A percentile compares a stretch with the other conserved stretches of the same genome.
phyloP scores from a whole-genome alignment of 495 filamentous ascomycete genomes.

The Parmelia sp. region DNA sequence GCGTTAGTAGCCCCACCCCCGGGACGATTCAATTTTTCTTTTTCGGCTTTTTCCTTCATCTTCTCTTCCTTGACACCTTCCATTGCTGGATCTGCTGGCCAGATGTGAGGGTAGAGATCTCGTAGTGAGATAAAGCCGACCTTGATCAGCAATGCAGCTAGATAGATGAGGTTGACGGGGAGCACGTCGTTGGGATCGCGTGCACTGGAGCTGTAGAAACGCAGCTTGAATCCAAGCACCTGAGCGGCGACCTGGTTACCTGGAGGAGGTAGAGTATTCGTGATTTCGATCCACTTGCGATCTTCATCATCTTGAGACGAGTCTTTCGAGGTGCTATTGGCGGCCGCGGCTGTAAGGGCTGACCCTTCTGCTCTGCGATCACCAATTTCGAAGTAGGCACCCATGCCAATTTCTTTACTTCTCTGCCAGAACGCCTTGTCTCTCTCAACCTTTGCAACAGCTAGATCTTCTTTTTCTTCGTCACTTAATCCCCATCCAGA shows the following conservation, averaged over 20 bases:
- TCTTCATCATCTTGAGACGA: conserved; percentile 46
- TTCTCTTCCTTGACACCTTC: conserved; percentile 56
- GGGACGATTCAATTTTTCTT: conserved; percentile 57
- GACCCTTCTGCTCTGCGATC: conserved; percentile 33
- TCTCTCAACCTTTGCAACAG: conserved; percentile 49
- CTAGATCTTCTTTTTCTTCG: conserved; percentile 53
- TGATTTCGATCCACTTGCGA: conserved; percentile 66
- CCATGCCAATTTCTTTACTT: conserved; percentile 65
- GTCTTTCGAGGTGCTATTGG: conserved; percentile 31
- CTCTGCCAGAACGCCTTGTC: conserved; percentile 77
- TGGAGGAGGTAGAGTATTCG: conserved; percentile 70
- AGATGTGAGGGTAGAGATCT: conserved; percentile 89
- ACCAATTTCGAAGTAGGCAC: conserved; percentile 84
- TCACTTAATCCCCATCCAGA: conserved; percentile 49
- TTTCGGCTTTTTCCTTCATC: conserved; percentile 71
- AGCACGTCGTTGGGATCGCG: conserved; percentile 62
- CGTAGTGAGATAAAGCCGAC: conserved; percentile 93
- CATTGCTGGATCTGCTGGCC: conserved; percentile 81
- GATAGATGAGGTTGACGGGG: conserved; percentile 84
- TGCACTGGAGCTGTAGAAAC: conserved; percentile 79
- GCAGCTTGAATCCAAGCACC: conserved; percentile 93
- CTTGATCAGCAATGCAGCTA: conserved; percentile 89
- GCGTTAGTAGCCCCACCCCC: conserved; percentile 69
- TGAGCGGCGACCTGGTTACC: conserved; percentile 91
- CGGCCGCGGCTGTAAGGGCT: conserved; percentile 39